A percentile compares a stretch with the other conserved stretches of the same genome.
phyloP scores from a whole-genome alignment of 306 rosid species.

The Inga oerstediana region DNA sequence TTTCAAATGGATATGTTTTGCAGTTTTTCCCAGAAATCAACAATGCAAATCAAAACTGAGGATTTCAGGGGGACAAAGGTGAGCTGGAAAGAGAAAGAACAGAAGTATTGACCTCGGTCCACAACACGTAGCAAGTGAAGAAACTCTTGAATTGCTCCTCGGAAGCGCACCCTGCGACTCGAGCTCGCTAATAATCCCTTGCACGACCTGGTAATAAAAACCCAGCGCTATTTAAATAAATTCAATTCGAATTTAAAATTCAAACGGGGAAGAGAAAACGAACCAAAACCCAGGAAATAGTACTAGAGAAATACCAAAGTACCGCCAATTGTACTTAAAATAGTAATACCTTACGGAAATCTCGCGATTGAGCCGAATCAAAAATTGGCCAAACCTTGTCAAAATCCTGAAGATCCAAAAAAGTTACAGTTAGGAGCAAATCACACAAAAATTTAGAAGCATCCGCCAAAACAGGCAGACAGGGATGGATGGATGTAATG shows the following conservation, averaged over 20 bases:
- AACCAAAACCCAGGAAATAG: not conserved
- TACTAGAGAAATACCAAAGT: not conserved
- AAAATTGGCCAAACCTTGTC: constrained; percentile 99
- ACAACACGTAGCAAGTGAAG: constrained; percentile 97
- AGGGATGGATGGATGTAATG: not conserved
- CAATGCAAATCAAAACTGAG: constrained; percentile 1
- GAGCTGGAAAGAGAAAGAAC: not conserved
- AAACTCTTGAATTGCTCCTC: constrained; percentile 96
- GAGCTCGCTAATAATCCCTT: constrained; percentile 93
- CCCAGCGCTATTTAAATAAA: constrained; percentile 29
- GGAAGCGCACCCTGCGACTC: constrained; percentile 99
- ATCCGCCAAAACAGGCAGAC: not conserved
- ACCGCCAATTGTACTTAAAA: constrained; percentile 1
- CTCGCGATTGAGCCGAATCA: constrained; percentile 95
- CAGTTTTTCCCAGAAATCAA: constrained; percentile 23
- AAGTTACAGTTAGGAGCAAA: constrained; percentile 22
- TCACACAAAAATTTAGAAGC: constrained; percentile 13
- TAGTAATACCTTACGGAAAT: constrained; percentile 81
- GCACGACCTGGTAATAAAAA: constrained; percentile 71
- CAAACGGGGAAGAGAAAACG: not conserved
- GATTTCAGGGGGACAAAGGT: not conserved
- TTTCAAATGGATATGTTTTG: not conserved
- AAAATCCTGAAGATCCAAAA: constrained; percentile 75
- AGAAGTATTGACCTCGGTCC: constrained; percentile 73
- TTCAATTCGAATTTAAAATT: constrained; percentile 14